A percentile compares a stretch with the other conserved stretches of the same genome.
These are phyloP conservation scores for Claviceps pazoutovae DNA, from an alignment of 2,329 filamentous ascomycete species.

Conservation along the genomic window DNA sequence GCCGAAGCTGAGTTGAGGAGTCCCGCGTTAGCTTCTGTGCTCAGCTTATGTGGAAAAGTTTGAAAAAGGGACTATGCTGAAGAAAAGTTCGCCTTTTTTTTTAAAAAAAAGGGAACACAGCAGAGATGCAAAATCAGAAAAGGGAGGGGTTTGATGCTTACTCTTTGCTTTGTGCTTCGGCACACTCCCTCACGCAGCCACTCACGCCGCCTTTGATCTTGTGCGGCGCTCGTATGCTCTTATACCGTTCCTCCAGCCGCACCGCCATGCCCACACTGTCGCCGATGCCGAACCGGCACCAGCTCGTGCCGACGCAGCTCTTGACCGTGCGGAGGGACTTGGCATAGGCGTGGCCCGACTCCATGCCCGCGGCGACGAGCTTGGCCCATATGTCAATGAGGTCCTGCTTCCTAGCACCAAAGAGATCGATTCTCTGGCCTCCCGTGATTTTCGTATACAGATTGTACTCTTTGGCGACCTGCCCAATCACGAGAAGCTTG, in stretches of 20 bases:
- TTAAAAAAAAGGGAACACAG: background rate
- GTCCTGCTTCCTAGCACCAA: slow-evolving; percentile 80
- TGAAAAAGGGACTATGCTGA: too few species aligned
- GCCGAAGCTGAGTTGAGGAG: slow-evolving; percentile 46
- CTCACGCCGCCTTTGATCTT: slow-evolving; percentile 87
- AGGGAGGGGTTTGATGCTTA: slow-evolving; percentile 24
- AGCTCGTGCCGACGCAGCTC: slow-evolving; percentile 80
- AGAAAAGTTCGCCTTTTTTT: background rate
- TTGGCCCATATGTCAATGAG: slow-evolving; percentile 69
- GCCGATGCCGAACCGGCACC: slow-evolving; percentile 80
- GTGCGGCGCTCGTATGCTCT: slow-evolving; percentile 76
- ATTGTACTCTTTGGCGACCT: slow-evolving; percentile 69
- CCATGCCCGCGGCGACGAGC: slow-evolving; percentile 73
- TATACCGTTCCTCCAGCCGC: slow-evolving; percentile 77
- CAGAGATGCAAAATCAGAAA: background rate
- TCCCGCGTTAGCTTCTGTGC: background rate
- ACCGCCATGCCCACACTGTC: slow-evolving; percentile 88
- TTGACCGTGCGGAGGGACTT: slow-evolving; percentile 84
- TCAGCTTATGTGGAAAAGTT: too few species aligned
- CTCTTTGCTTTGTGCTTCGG: slow-evolving; percentile 88
- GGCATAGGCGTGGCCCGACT: slow-evolving; percentile 81
- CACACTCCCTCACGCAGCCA: slow-evolving; percentile 84
- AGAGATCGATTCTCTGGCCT: slow-evolving; percentile 85
- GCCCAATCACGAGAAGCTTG: slow-evolving; percentile 69
- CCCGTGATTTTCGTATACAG: slow-evolving; percentile 90